Evolutionary conservation across 495 filamentous ascomycete genomes (phyloP).

Genomic region (Penicillium dipodomyicola): DNA sequence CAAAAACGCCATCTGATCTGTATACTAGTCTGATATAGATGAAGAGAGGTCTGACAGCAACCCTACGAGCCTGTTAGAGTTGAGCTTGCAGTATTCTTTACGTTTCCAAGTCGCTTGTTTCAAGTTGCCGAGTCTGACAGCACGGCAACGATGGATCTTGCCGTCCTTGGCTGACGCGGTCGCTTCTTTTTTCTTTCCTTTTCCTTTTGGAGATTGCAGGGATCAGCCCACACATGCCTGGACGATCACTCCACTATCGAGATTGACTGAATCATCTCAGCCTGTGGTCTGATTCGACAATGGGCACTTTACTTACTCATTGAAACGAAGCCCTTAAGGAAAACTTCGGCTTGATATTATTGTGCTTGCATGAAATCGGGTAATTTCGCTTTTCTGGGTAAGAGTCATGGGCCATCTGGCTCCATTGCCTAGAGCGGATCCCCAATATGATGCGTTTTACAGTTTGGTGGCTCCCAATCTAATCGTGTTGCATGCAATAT

Average conservation of each 20-base stretch:
- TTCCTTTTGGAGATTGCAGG: conserved; percentile 23
- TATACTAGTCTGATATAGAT: background rate
- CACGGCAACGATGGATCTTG: background rate
- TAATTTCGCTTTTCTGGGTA: conserved; percentile 12
- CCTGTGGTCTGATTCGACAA: conserved; percentile 21
- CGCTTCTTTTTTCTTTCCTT: background rate
- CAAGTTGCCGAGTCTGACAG: conserved; percentile 1
- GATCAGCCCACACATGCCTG: conserved; percentile 23
- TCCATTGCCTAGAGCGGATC: conserved; percentile 5
- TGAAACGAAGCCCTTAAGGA: background rate
- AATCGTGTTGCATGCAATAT: conserved; percentile 1
- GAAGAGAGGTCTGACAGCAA: background rate
- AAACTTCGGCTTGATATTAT: background rate
- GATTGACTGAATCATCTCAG: background rate
- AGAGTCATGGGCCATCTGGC: conserved; percentile 4
- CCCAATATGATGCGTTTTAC: conserved; percentile 5
- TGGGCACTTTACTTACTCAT: background rate
- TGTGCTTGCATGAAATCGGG: conserved; percentile 11
- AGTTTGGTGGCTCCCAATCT: conserved; percentile 4
- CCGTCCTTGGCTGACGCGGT: background rate
- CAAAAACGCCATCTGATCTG: background rate
- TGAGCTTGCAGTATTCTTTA: conserved; percentile 15
- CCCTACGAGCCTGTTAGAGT: background rate
- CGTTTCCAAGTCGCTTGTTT: conserved; percentile 12
- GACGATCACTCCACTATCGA: conserved; percentile 12